Base-by-base conservation (phyloP, 2,329 filamentous ascomycete species). In the Aaosphaeria pasadenensis region DNA sequence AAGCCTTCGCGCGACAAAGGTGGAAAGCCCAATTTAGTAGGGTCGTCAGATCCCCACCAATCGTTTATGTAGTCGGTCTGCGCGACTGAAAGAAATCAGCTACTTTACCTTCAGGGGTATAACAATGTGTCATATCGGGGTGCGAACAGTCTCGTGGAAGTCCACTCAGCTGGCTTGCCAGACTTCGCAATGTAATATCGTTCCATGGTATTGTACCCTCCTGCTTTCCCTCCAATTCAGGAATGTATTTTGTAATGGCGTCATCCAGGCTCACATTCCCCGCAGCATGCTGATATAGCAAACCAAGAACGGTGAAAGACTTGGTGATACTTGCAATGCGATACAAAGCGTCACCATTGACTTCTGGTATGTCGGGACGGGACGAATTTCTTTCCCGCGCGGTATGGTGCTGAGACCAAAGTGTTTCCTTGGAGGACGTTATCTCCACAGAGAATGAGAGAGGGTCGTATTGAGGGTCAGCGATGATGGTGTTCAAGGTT, bases 151-250 rank as follows among this genome's bases (percentile, higher is more conserved):
- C 71, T 33, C 72, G 60, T 9, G 72, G 71, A 31, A 75, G 65
- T 30, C 73, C 72, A 45, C 66, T 66, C 28, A 75, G 53, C 44
- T 75, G 73, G 52, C 71, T 72, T 1, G 72, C 71, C n/a, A 75
- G 54, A 40, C 57, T 66, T 6, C 73, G 63, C 45, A 75, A 53
- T 1, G 72, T 74, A 44, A 74, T 73, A 43, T 73, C 67, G 30
- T 72, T 68, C 70, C 71, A 75, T 4, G 63, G 62, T 33, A 70
- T 56, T 1, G 52, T 64, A 2, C 64, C 65, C 2, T 59, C 50
- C 36, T 66, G 60, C 29, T 59, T 49, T 4, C 57, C 60, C 17
- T 51, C 55, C 38, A 72, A 45, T 46, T 68, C 66, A 5, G 50
- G 43, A 7, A 72, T 55, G 48, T 70, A 70, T 24, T 58, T 65